These are phyloP conservation scores for Saccharomyces pastorianus DNA, from an alignment of 1,139 yeast species.

Conservation along the genomic window DNA sequence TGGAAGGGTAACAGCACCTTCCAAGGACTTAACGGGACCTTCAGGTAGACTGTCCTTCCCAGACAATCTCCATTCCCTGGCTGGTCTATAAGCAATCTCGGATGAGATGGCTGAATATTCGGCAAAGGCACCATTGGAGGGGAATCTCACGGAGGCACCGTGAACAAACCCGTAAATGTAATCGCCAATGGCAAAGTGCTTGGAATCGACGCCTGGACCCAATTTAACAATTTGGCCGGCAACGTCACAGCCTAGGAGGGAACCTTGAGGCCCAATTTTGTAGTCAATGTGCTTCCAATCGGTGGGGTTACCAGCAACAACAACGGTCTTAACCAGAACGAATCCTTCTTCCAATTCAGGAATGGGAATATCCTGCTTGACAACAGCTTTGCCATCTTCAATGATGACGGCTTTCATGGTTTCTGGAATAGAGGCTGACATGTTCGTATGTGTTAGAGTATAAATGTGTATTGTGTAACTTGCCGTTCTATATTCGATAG, in stretches of 20 bases:
- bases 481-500: no score
- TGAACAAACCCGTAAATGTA: constrained; percentile 42
- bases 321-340: constrained; percentile 47
- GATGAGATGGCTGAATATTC: constrained; percentile 44
- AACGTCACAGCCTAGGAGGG: constrained; percentile 49
- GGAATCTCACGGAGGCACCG: constrained; percentile 36
- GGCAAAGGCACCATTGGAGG: constrained; percentile 51
- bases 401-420: constrained; percentile 33
- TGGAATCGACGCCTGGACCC: constrained; percentile 43
- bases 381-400: constrained; percentile 25
- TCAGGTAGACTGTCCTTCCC: constrained; percentile 28
- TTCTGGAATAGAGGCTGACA: constrained; percentile 13
- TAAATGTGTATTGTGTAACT: no score
- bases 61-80: constrained; percentile 3
- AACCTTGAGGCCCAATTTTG: constrained; percentile 38
- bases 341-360: constrained; percentile 38
- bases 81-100: constrained; percentile 31
- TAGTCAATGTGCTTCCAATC: constrained; percentile 57
- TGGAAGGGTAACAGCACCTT: constrained; percentile 55
- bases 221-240: constrained; percentile 53
- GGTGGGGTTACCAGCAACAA: constrained; percentile 64
- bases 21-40: constrained; percentile 42
- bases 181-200: constrained; percentile 45
- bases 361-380: constrained; percentile 30
- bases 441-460: background rate